Percentiles rank a stretch among this genome's conserved stretches.
phyloP scores from a whole-genome alignment of 106 monocot species.

The Apostasia ramifera region DNA sequence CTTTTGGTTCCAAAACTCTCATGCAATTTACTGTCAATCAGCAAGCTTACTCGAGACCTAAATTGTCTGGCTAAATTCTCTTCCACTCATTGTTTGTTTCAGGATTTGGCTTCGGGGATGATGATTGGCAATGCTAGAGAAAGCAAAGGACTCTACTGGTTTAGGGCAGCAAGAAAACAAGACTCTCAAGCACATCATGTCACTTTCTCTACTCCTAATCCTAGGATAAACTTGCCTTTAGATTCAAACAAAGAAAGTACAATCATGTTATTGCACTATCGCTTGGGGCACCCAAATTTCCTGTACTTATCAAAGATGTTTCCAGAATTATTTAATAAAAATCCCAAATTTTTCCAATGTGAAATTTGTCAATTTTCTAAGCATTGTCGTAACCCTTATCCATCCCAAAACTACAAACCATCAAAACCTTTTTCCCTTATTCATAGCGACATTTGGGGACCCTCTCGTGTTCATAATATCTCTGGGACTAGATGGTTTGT shows the following conservation, averaged over 20 bases:
- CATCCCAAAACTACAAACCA: neutral
- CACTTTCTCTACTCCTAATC: no score
- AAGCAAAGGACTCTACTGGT: neutral
- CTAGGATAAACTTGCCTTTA: no score
- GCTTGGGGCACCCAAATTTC: neutral
- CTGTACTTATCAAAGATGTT: no score
- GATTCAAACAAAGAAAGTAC: neutral
- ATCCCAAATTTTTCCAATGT: no score
- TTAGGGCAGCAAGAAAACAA: no score
- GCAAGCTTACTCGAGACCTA: neutral
- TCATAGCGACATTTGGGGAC: neutral
- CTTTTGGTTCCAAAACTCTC: neutral
- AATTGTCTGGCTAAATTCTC: neutral
- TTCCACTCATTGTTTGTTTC: neutral
- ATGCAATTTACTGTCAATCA: neutral
- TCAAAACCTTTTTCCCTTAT: neutral
- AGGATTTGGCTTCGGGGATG: neutral
- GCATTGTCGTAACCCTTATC: neutral
- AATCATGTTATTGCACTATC: neutral
- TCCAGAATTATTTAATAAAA: no score
- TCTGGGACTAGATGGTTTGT: neutral
- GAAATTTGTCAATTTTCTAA: no score
- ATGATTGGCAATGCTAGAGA: constrained; percentile 1
- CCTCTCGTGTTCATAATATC: neutral
- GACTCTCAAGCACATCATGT: no score